A percentile compares a stretch with the other conserved stretches of the same genome.
Evolutionary conservation across 805 yeast species (phyloP).

Genomic region (Wickerhamomyces bovis): DNA sequence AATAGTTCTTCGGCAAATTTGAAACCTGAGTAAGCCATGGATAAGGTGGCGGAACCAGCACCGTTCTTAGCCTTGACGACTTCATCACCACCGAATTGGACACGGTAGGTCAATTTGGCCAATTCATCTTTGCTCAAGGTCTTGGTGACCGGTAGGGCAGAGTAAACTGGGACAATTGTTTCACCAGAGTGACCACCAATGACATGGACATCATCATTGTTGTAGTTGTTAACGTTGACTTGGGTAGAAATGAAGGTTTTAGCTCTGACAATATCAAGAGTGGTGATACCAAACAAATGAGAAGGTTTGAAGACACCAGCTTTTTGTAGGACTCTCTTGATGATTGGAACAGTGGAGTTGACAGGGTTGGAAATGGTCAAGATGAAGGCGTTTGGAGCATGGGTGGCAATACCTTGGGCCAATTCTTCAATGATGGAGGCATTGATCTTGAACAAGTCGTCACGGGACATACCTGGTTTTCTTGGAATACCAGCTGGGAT

Average conservation of each 20-base stretch:
- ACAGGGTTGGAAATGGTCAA: constrained; percentile 90
- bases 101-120: constrained; percentile 56
- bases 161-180: constrained; percentile 72
- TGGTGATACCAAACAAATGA: constrained; percentile 82
- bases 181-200: constrained; percentile 88
- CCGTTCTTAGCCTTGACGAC: constrained; percentile 82
- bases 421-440: constrained; percentile 73
- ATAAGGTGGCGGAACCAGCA: constrained; percentile 78
- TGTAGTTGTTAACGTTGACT: constrained; percentile 20
- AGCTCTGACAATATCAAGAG: constrained; percentile 82
- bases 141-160: constrained; percentile 24
- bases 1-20: constrained; percentile 64
- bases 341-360: constrained; percentile 88
- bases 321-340: constrained; percentile 70
- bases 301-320: constrained; percentile 63
- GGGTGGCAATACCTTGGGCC: constrained; percentile 66
- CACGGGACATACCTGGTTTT: constrained; percentile 94
- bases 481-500: constrained; percentile 89
- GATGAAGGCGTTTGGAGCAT: constrained; percentile 69
- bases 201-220: constrained; percentile 55
- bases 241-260: constrained; percentile 40
- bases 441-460: constrained; percentile 78
- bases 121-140: constrained; percentile 16
- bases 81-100: constrained; percentile 86
- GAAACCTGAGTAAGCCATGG: constrained; percentile 85